A percentile compares a stretch with the other conserved stretches of the same genome.
phyloP scores from a whole-genome alignment of 768 basidiomycete genomes.

The Xerocomellus amylosporus region DNA sequence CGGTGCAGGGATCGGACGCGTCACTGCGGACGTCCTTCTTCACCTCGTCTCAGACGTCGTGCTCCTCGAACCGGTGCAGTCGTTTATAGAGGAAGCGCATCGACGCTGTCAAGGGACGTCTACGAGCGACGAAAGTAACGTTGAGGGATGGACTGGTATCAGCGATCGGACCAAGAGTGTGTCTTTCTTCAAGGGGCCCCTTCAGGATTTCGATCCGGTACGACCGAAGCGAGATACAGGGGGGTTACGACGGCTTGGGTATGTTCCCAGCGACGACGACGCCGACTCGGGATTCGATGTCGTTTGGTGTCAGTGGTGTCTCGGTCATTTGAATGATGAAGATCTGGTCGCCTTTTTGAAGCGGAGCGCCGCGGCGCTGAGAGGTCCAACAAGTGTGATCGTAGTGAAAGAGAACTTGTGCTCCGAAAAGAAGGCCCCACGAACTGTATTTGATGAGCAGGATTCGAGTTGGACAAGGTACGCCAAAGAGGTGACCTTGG shows the following conservation, averaged over 20 bases:
- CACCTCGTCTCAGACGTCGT: conserved; percentile 85
- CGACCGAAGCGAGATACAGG: conserved; percentile 36
- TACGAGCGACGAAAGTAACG: conserved; percentile 31
- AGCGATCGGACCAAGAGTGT: conserved; percentile 63
- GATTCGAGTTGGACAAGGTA: conserved; percentile 92
- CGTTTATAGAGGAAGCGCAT: conserved; percentile 75
- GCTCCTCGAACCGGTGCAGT: conserved; percentile 81
- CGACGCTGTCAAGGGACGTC: conserved; percentile 35
- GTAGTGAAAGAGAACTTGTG: conserved; percentile 94
- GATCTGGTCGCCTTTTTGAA: conserved; percentile 79
- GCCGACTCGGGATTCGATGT: conserved; percentile 74
- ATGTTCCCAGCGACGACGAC: conserved; percentile 53
- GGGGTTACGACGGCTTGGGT: conserved; percentile 67
- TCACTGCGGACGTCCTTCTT: conserved; percentile 85
- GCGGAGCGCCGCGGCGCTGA: conserved; percentile 58
- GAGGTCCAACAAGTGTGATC: conserved; percentile 56
- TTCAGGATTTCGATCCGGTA: conserved; percentile 80
- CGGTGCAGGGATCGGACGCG: conserved; percentile 92
- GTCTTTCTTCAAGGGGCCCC: conserved; percentile 71
- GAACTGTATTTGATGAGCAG: conserved; percentile 69
- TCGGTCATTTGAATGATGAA: conserved; percentile 76
- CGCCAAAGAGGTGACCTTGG: background rate
- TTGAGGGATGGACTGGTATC: conserved; percentile 63
- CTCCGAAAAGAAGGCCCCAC: conserved; percentile 53
- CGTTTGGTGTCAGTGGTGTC: conserved; percentile 97